Conservation (phyloP, 2,329 filamentous ascomycete species). For the Colletotrichum gloeosporioides region DNA sequence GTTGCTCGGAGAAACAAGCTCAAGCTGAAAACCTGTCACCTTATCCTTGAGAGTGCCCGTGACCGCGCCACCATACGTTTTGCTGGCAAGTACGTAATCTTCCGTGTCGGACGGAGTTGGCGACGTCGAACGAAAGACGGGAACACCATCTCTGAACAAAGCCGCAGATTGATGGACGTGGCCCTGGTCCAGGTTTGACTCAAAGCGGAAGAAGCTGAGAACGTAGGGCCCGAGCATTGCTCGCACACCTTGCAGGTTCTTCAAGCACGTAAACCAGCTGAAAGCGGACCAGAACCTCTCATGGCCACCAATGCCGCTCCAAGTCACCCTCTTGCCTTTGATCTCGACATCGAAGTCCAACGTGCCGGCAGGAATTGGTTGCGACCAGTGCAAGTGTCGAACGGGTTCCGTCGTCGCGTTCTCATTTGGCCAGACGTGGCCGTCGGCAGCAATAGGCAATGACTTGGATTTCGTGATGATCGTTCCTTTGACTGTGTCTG, state of each 20-base stretch:
- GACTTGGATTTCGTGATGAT: conserved; percentile 20
- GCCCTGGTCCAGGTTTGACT: not conserved
- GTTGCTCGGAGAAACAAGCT: not conserved
- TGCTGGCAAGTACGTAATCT: conserved; percentile 1
- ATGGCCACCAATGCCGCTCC: not conserved
- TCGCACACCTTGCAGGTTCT: not conserved
- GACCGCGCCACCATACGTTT: conserved; percentile 20
- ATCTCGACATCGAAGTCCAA: not conserved
- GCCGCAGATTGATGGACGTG: not conserved
- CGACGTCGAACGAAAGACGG: not conserved
- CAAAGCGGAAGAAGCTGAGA: not conserved
- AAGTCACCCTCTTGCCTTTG: not conserved
- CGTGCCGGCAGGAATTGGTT: not conserved
- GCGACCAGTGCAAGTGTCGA: not conserved
- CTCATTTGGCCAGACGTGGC: not conserved
- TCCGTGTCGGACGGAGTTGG: not conserved
- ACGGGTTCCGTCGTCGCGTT: not conserved
- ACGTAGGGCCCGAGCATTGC: not conserved
- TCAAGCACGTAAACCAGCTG: not conserved
- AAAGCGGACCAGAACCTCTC: not conserved
- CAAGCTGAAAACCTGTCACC: not conserved
- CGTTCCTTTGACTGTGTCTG: conserved; percentile 15
- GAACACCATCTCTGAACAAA: not conserved
- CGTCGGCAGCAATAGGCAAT: not conserved
- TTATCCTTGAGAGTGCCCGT: conserved; percentile 22